Evolutionary conservation across 1,284 basidiomycete genomes (phyloP), one percentile per base, ranked within the genome.

Genomic region (Bondarzewia mesenterica): DNA sequence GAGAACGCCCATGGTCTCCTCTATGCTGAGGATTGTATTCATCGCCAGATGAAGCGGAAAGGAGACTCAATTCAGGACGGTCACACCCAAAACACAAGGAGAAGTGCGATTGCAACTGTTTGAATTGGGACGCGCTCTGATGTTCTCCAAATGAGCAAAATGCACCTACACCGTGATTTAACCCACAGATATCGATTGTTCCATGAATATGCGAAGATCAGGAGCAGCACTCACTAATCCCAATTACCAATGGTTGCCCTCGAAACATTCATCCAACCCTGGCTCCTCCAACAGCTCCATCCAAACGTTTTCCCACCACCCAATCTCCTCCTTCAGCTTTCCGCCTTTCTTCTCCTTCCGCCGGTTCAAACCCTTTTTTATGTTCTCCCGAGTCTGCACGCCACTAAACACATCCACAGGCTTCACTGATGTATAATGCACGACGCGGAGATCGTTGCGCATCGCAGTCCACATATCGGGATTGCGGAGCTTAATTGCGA

Each of bases 381-480:
- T 54, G 46, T 54, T 52, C 42, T 55, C 54, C 41, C 57, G 27
- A 27, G 44, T 29, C 18, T 35, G 44, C 16, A 64, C 55, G 25
- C 39, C 52, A 22, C 57, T 46, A 27, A 57, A 52, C 15, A 54
- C 57, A 21, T 62, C 54, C 52, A 69, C 72, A 18, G 71, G 71
- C 57, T 70, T 73, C 10, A 60, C 57, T 14, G 63, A 27, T 20
- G 71, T 70, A 52, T 71, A 73, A 50, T 72, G 71, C 27, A 73
- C 60, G 42, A 73, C 56, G 23, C 66, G 59, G 35, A 69, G 59
- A 18, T 64, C 60, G 39, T 60, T 53, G 54, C 62, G 52, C 46
- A 67, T 50, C 2, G 60, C 61, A 23, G 58, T 55, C 71, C 71
- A 73, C 35, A 73, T 27, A 39, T 36, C 49, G 12, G 59, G 60